Evolutionary conservation across 1,284 basidiomycete species (phyloP).

Genomic region (Rhodofomes roseus): DNA sequence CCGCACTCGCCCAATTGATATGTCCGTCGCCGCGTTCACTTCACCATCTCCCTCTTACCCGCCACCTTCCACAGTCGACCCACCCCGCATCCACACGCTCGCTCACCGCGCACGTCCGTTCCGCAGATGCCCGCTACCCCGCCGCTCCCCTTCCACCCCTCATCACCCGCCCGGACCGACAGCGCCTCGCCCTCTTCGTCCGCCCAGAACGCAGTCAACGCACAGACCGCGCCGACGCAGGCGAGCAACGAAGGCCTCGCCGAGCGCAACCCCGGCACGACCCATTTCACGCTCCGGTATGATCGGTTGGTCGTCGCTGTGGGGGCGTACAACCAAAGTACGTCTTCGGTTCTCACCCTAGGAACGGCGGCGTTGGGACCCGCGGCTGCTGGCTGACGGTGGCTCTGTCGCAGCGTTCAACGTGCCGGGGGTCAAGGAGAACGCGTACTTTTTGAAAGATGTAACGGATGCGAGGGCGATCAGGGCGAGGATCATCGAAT

Average conservation of each 20-base stretch:
- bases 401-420: slow-evolving; percentile 45
- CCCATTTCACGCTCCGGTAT: slow-evolving; percentile 52
- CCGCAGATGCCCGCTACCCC: slow-evolving; percentile 55
- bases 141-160: slow-evolving; percentile 30
- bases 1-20: too few relatives aligned
- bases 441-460: slow-evolving; percentile 82
- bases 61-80: neutral
- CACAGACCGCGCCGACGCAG: neutral
- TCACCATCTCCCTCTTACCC: neutral
- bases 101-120: neutral
- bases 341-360: too few relatives aligned
- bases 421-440: slow-evolving; percentile 68
- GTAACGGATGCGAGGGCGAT: slow-evolving; percentile 81
- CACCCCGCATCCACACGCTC: neutral
- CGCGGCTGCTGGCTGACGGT: too few relatives aligned
- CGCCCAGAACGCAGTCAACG: too few relatives aligned
- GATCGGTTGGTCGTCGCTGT: slow-evolving; percentile 86
- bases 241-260: neutral
- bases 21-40: too few relatives aligned
- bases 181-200: neutral
- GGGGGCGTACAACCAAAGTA: slow-evolving; percentile 83
- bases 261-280: slow-evolving; percentile 2
- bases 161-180: neutral
- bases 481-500: slow-evolving; percentile 70
- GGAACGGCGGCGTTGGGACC: too few relatives aligned